Evolutionary conservation across 306 rosid species (phyloP).

Genomic region (Rosa chinensis): DNA sequence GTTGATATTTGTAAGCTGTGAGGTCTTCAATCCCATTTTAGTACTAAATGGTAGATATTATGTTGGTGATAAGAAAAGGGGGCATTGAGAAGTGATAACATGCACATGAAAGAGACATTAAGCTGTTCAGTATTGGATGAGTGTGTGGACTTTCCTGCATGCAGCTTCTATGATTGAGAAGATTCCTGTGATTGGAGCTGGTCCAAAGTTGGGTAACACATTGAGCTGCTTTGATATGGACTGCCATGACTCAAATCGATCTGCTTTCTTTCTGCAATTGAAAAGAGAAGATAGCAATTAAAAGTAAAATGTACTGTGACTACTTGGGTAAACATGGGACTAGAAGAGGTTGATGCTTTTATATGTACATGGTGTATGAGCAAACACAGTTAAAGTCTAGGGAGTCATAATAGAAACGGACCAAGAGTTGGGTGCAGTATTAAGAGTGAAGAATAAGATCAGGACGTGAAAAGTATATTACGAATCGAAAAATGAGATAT

Average conservation of each 20-base stretch:
- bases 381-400: not conserved
- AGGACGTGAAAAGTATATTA: not conserved
- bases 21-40: not conserved
- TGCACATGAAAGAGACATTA: conserved; percentile 6
- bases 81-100: not conserved
- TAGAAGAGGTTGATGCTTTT: not conserved
- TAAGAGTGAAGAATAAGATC: no score
- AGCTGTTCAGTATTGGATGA: not conserved
- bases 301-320: not conserved
- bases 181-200: conserved; percentile 25
- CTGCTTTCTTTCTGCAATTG: not conserved
- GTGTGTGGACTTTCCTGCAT: conserved; percentile 12
- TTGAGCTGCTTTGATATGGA: conserved; percentile 27
- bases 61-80: not conserved
- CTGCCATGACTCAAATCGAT: conserved; percentile 5
- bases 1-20: not conserved
- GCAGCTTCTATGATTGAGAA: conserved; percentile 17
- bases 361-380: not conserved
- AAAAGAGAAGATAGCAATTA: not conserved
- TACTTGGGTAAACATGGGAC: not conserved
- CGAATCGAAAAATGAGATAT: no score
- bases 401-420: not conserved
- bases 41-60: not conserved
- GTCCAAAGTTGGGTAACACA: conserved; percentile 26
- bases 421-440: no score